These are phyloP conservation scores for Suillus brevipes DNA, from an alignment of 768 basidiomycete genomes.

Conservation along the genomic window DNA sequence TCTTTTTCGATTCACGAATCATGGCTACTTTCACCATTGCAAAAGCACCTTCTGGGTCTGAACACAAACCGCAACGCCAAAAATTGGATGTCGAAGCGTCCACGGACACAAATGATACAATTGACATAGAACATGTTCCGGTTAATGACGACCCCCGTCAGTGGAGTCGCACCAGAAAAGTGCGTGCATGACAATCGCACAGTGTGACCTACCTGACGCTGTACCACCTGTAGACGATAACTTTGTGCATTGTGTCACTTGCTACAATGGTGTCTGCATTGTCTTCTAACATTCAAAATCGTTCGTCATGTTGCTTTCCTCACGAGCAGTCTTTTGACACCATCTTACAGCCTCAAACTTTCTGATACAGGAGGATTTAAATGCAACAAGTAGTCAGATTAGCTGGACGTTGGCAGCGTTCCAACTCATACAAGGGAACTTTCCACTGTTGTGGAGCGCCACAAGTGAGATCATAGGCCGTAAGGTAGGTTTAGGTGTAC, in stretches of 20 bases:
- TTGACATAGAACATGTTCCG: slow-evolving; percentile 36
- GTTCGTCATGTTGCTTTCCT: slow-evolving; percentile 15
- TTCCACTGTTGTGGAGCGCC: slow-evolving; percentile 68
- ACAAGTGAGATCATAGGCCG: slow-evolving; percentile 76
- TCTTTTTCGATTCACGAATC: not conserved
- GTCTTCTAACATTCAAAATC: slow-evolving; percentile 30
- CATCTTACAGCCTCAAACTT: slow-evolving; percentile 55
- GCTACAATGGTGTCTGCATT: slow-evolving; percentile 25
- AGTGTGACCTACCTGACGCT: not conserved
- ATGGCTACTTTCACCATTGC: not conserved
- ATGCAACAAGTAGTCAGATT: slow-evolving; percentile 60
- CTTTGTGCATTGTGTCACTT: slow-evolving; percentile 28
- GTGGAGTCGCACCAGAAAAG: slow-evolving; percentile 61
- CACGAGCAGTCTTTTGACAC: not conserved
- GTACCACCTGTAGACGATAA: slow-evolving; percentile 19
- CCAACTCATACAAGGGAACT: slow-evolving; percentile 66
- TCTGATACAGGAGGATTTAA: slow-evolving; percentile 57
- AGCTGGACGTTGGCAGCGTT: slow-evolving; percentile 69
- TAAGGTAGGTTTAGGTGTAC: slow-evolving; percentile 44
- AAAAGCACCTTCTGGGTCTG: not conserved
- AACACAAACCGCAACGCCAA: not conserved
- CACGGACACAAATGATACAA: not conserved
- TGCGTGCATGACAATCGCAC: slow-evolving; percentile 19
- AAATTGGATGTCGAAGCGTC: not conserved
- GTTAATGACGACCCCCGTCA: slow-evolving; percentile 64